Base-by-base conservation (phyloP, 2,329 filamentous ascomycete genomes). In the Fusarium tanahbumbuense region DNA sequence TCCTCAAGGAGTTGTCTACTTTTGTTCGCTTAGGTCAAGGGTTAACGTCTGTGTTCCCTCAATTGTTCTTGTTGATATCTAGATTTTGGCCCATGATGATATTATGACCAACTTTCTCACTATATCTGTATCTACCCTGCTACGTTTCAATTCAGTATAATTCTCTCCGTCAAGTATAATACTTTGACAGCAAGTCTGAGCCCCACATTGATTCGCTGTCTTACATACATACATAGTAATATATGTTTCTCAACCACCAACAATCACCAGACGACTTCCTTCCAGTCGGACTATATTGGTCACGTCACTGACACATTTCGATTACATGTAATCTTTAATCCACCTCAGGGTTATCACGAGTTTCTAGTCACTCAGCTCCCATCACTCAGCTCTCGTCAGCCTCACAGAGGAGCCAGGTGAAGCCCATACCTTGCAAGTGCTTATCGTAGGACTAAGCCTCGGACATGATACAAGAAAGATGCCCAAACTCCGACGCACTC, bases 391-490 rank as follows among this genome's bases (percentile, higher is more conserved):
- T 75, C 64, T 73, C 71, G 72, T 75, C 73, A 75, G 73, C 71
- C 67, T 70, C 74, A 73, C 72, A 63, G 45, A 63, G 50, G 55
- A 67, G 42, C 46, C 53, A 49, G 41, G 50, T 46, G 30, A 48
- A 67, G 41, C 25, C 22, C 42, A 28, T 61, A 59, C 71, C 60
- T 64, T 65, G 59, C 72, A 75, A 75, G 72, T 72, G 73, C 73
- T 75, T 75, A 75, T 75, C 58, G 23, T 58, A 68, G 67, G 67
- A 70, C 67, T 70, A 55, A 42, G 42, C 48, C 45, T 45, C 44
- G 41, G 49, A 23, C 45, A 52, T 32, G 44, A 8, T 44, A 52
- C 47, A 55, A 48, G 46, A 42, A 60, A 34, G 37, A 37, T 45
- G 30, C 37, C 50, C 52, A 48, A 64, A 20, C 37, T 8, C 47